Base-by-base conservation (phyloP, 805 yeast species). In the Candida boleticola region DNA sequence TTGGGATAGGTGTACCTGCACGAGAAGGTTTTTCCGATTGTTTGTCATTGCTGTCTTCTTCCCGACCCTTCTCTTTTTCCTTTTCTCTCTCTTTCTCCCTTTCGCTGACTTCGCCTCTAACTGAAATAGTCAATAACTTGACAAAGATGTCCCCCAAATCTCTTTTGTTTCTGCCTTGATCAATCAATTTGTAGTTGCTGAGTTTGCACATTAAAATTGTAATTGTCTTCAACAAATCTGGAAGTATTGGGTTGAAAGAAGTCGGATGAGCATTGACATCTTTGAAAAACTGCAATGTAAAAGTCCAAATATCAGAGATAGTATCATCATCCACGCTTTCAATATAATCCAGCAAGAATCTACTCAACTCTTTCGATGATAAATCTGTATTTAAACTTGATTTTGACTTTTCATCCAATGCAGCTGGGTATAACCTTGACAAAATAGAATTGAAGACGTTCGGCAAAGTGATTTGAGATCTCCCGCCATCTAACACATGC, bases 401-500 rank as follows among this genome's bases (percentile, higher is more conserved):
- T 40, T 63, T 65, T 7, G 59, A 45, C n/a, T 50, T 48, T 13
- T 62, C 70, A 0, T 57, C 59, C 5, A 64, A 41, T 2, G 55
- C 17, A 37, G 53, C 59, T 0, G 73, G 69, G 23, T 58, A 53
- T 41, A 77, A 66, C 44, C 84, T 64, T 7, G 79, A 65, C 18
- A 61, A 55, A 25, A 84, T 68, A 0, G 86, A 68, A 43, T 77
- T 71, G 49, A 87, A 68, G 3, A 89, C 64, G 50, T 77, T 74
- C 0, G 95, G 90, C 11, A 89, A 65, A 0, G 95, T 85, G 4
- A 78, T 53, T 43, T 81, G 85, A 0, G 95, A 85, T 48, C 86
- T 78, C 5, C 95, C 85, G 0, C 93, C 92, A 62, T 90, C 97
- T 37, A 90, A 64, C 2, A 85, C 82, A 57, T 86, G 89, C n/a